Evolutionary conservation across 768 basidiomycete species (phyloP), one percentile per base, ranked within the genome.

Genomic region (Tricholoma sp.): DNA sequence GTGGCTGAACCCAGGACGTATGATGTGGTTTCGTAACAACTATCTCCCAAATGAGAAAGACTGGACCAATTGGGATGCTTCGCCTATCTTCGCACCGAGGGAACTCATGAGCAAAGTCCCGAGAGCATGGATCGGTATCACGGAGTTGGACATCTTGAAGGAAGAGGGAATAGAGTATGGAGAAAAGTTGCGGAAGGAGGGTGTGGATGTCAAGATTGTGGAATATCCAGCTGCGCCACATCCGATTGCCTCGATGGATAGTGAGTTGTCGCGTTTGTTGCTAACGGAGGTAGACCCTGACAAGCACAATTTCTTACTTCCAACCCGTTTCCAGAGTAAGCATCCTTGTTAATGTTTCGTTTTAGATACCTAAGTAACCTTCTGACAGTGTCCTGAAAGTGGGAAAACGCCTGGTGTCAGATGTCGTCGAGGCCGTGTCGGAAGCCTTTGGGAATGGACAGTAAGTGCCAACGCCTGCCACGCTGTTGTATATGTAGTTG

Each of bases 241-340:
- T 72, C 86, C 81, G 1, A 80, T 87, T 45, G 82, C 89, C 80
- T 83, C 82, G 5, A 86, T 89, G 85, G 86, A 88, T 57, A 84
- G 84, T 85, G 58, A 58, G 83, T 39, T 6, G 12, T 39, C 13
- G 6, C 4, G 3, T 39, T 39, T 34, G 8, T 34, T 34, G 8
- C 13, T 34, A 24, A 4, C 34, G 24, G 4, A 24, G 24, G 24
- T 24, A 24, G 4, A 24, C 4, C 24, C 24, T 24, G 24, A 24
- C 24, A 24, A 24, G 24, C 24, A 2, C 4, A 1, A 24, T 24
- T 24, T 24, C 24, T 24, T 24, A 24, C 24, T 24, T 24, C 24
- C 24, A 24, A 24, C 24, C 13, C 20, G 12, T 18, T 34, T 17
- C 15, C 17, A 53, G 52, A 28, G 52, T 53, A 9, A 53, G 52